A percentile compares a stretch with the other conserved stretches of the same genome.
These are phyloP conservation scores for Penstemon eatonii DNA, from an alignment of 257 asterid species.

Conservation along the genomic window DNA sequence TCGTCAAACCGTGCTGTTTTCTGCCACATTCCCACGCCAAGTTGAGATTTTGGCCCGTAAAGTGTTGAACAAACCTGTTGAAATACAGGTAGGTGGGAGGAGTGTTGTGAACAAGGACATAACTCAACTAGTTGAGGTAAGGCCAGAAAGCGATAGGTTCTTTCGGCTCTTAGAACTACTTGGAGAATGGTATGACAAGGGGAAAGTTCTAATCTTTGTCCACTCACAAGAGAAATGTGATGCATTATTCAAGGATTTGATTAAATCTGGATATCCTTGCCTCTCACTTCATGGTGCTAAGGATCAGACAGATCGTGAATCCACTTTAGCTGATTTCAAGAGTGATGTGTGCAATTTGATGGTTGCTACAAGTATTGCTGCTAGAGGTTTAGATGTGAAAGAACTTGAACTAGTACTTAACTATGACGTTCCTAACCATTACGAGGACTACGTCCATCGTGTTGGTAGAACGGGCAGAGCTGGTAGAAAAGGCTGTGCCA, in stretches of 20 bases:
- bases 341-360: slow-evolving; percentile 71
- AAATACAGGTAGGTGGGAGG: slow-evolving; percentile 90
- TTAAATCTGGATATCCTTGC: slow-evolving; percentile 80
- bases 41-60: slow-evolving; percentile 87
- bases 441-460: slow-evolving; percentile 93
- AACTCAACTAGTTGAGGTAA: slow-evolving; percentile 79
- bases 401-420: slow-evolving; percentile 85
- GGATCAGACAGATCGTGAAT: slow-evolving; percentile 91
- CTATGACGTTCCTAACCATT: slow-evolving; percentile 84
- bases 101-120: slow-evolving; percentile 96
- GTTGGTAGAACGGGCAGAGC: slow-evolving; percentile 97
- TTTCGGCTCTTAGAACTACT: slow-evolving; percentile 68
- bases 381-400: slow-evolving; percentile 91
- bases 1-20: slow-evolving; percentile 87
- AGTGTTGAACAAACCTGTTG: slow-evolving; percentile 82
- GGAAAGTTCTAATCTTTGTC: slow-evolving; percentile 76
- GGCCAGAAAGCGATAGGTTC: slow-evolving; percentile 87
- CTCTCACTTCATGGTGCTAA: slow-evolving; percentile 91
- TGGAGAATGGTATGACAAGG: slow-evolving; percentile 92
- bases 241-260: slow-evolving; percentile 64
- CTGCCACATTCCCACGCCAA: slow-evolving; percentile 95
- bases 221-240: slow-evolving; percentile 90
- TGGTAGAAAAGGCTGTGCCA: slow-evolving; percentile 83
- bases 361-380: slow-evolving; percentile 87
- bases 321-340: slow-evolving; percentile 80